Evolutionary conservation across 371 early-diverging fungal species (phyloP), one percentile per base, ranked within the genome.

Genomic region (Parasitella parasitica): DNA sequence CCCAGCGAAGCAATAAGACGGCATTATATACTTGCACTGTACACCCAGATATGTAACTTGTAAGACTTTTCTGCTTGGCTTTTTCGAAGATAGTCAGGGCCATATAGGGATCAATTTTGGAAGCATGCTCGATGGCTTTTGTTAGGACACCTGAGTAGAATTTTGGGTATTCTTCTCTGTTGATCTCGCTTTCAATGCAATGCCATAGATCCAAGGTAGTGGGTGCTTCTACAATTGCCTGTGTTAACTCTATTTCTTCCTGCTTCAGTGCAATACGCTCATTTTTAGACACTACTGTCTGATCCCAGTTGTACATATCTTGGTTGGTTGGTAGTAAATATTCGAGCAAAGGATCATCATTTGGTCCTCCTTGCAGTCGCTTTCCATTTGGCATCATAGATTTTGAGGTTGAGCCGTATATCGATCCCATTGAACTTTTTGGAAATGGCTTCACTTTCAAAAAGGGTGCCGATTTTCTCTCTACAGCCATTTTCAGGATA

Each of bases 31-130:
- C 77, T 1, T 70, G 57, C 0, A 63, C 53, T 6, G 77, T 81
- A 36, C 81, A 81, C 9, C 81, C 81, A 9, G 37, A 24, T 5
- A 81, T 63, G 34, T 81, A 81, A 26, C 81, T 81, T 8, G 54
- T 46, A 0, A 76, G 36, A 32, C 77, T 76, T 26, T 64, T 60
- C 11, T 38, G 9, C 52, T 81, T 81, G 27, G 66, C 70, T n/a
- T 72, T 67, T 38, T 81, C 77, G 61, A 81, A 81, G 2, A 81
- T 69, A 1, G 81, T 61, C 26, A 81, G 28, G 1, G 78, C 78
- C 34, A 81, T 46, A 52, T 81, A 81, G n/a, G 78, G 78, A 56
- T 81, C 78, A 9, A 41, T 49, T 30, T 65, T 54, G 6, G 67
- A 51, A 3, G 78, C 73, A 24, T 76, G 71, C 15, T 72, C 62